phyloP scores from a whole-genome alignment of 257 asterid species.

The Scutellaria minor region DNA sequence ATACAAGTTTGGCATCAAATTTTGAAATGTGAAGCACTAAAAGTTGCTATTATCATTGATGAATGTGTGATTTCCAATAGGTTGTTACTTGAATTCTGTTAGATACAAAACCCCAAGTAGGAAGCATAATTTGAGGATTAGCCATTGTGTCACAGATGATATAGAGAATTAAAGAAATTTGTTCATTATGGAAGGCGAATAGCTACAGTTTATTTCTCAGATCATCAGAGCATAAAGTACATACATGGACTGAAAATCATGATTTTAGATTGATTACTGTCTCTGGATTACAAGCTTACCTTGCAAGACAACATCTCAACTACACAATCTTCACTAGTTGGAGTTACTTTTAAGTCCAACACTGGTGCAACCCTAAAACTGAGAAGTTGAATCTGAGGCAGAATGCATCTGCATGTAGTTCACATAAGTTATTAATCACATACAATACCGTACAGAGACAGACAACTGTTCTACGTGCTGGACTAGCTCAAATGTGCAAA shows the following conservation, averaged over 20 bases:
- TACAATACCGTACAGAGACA: constrained; percentile 4
- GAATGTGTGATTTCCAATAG: background rate
- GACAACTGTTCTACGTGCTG: background rate
- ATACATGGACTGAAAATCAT: background rate
- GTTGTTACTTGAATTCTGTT: background rate
- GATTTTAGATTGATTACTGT: constrained; percentile 12
- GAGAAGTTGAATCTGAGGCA: constrained; percentile 78
- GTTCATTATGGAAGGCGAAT: constrained; percentile 6
- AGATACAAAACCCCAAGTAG: background rate
- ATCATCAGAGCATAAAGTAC: background rate
- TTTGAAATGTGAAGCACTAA: constrained; percentile 15
- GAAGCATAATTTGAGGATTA: constrained; percentile 1
- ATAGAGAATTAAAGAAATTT: background rate
- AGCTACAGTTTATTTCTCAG: background rate
- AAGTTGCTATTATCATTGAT: background rate
- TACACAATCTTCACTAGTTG: constrained; percentile 60
- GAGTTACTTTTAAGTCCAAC: constrained; percentile 67
- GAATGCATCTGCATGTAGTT: constrained; percentile 63
- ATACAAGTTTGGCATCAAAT: constrained; percentile 8
- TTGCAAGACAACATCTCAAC: constrained; percentile 87
- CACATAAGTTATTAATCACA: constrained; percentile 29
- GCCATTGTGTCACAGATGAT: background rate
- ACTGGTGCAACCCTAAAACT: constrained; percentile 83
- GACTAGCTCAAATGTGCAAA: constrained; percentile 8
- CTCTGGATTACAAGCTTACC: constrained; percentile 45